Base-by-base conservation (phyloP, 1,139 yeast genomes). In the Sugiyamaella xylanicola region DNA sequence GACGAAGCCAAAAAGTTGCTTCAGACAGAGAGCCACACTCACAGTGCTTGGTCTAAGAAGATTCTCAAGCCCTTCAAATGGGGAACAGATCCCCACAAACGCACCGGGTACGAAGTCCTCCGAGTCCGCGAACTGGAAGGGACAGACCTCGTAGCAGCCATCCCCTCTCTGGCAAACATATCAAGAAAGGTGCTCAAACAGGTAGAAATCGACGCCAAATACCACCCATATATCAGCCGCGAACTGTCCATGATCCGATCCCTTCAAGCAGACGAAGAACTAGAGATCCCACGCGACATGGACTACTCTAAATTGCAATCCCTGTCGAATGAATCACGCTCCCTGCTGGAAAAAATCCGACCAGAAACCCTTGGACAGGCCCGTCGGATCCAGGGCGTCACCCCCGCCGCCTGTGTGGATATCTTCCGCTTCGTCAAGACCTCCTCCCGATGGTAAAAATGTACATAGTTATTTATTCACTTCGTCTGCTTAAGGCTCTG, bases 331-430 rank as follows among this genome's bases (percentile, higher is more conserved):
- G 99, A 93, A 67, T 95, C 85, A 20, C 82, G 89, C 54, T 77
- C 77, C 36, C 73, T 88, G 20, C 76, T 93, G 56, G 88, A 90
- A 65, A 78, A 80, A 4, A 82, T 90, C 13, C 87, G 89, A 60
- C 99, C 99, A 0, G 82, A 82, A 55, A 93, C 97, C 0, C 82
- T 93, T 50, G 98, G 98, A 0, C 98, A 93, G 68, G 98, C 98
- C 0, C 79, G 96, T 66, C 78, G 98, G 63, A 87, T 92, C 16
- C 96, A 93, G 66, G 98, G 99, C 0, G 85, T 93, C 0, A 93
- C 98, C 0, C 97, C 98, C 1, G 72, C 77, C 1, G 78, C 77
- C 1, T 69, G 75, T 51, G 65, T 74, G 29, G 73, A 69, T 55
- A 58, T 72, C 32, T 68, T 66, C 57, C 61, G 70, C 50, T 66